Evolutionary conservation across 139 green algal genomes (phyloP).

Genomic region (Nannochloris sp.): DNA sequence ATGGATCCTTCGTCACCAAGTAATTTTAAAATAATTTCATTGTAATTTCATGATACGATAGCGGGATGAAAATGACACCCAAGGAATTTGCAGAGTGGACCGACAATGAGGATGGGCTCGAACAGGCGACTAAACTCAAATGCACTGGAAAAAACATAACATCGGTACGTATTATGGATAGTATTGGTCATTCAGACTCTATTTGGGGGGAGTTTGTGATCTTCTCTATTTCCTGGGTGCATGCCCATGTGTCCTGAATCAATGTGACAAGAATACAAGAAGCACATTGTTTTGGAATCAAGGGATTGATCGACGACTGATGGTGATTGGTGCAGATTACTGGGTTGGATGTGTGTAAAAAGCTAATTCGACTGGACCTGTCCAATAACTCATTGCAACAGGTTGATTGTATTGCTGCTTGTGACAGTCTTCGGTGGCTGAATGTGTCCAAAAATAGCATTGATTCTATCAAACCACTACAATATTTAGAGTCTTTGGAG

Average conservation of each 20-base stretch:
- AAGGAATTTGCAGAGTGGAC: neutral
- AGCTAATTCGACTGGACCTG: slow-evolving; percentile 14
- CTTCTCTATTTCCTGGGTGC: no score
- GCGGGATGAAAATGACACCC: slow-evolving; percentile 9
- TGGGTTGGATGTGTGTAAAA: slow-evolving; percentile 13
- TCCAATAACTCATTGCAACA: slow-evolving; percentile 15
- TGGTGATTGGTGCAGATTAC: slow-evolving; percentile 7
- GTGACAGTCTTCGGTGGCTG: slow-evolving; percentile 19
- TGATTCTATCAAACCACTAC: neutral
- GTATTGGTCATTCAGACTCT: neutral
- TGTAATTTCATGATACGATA: neutral
- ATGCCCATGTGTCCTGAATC: no score
- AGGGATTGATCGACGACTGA: no score
- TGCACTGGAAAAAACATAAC: slow-evolving; percentile 5
- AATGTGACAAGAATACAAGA: no score
- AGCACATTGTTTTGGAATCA: no score
- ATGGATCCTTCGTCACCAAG: slow-evolving; percentile 28
- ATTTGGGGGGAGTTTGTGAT: no score
- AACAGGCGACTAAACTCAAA: slow-evolving; percentile 1
- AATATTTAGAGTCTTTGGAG: slow-evolving; percentile 12
- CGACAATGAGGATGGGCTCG: neutral
- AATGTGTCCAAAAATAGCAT: slow-evolving; percentile 13
- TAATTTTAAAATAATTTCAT: neutral
- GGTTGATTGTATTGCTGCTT: slow-evolving; percentile 8
- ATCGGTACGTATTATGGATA: neutral